These are phyloP conservation scores for Murraya koenigii DNA, from an alignment of 345 rosid species.

Conservation along the genomic window DNA sequence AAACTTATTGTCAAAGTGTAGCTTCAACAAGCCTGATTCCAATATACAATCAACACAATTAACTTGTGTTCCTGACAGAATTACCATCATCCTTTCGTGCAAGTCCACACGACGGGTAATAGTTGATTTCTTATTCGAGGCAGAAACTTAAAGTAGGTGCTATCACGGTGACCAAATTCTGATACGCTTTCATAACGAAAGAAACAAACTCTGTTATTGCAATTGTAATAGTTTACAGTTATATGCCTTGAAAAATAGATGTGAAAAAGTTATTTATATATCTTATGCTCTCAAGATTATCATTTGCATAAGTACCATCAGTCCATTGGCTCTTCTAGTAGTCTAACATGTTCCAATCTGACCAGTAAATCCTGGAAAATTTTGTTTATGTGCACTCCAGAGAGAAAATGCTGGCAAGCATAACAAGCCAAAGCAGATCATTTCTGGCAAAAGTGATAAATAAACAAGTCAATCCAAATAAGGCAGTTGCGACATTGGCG, in stretches of 20 bases:
- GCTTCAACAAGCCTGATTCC: neutral
- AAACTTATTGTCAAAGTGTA: neutral
- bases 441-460: neutral
- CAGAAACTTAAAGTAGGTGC: neutral
- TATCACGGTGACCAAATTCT: neutral
- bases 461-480: neutral
- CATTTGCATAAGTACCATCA: neutral
- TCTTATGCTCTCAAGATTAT: neutral
- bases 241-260: neutral
- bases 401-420: neutral
- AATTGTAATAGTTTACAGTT: neutral
- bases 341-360: neutral
- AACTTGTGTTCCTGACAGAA: neutral
- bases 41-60: neutral
- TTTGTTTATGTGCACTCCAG: neutral
- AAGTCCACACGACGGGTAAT: neutral
- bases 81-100: neutral
- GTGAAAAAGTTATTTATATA: neutral
- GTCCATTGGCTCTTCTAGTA: neutral
- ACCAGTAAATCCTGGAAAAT: neutral
- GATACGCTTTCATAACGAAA: neutral
- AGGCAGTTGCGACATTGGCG: neutral
- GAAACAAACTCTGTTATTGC: neutral
- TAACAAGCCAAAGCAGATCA: constrained; percentile 2
- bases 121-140: neutral